phyloP scores from a whole-genome alignment of 192 early-diverging fungal genomes.

The Entomortierella beljakovae region DNA sequence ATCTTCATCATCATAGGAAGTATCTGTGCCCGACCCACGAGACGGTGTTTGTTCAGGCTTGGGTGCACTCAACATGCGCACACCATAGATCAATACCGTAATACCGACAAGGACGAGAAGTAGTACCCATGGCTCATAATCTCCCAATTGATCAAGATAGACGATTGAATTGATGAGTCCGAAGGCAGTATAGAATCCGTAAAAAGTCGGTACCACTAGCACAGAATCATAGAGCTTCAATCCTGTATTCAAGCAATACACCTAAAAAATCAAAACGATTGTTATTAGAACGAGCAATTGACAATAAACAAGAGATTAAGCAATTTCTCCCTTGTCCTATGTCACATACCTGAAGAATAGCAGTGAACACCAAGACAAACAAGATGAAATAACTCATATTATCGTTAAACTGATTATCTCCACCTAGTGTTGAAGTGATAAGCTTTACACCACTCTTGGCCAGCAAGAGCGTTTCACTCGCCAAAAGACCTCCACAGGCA shows the following conservation, averaged over 20 bases:
- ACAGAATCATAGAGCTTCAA: conserved; percentile 68
- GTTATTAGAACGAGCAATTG: no score
- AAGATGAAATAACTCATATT: conserved; percentile 65
- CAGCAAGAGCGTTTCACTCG: conserved; percentile 67
- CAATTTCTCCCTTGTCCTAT: neutral
- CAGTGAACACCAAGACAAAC: conserved; percentile 59
- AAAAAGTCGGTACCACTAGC: conserved; percentile 70
- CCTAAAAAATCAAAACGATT: conserved; percentile 31
- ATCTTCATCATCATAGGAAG: conserved; percentile 16
- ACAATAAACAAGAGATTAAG: no score
- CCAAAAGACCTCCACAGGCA: conserved; percentile 66
- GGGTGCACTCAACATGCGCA: conserved; percentile 59
- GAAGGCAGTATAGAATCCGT: conserved; percentile 67
- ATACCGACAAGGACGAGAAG: conserved; percentile 64
- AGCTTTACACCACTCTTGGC: conserved; percentile 64
- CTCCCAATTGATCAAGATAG: conserved; percentile 64
- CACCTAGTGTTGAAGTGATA: conserved; percentile 33
- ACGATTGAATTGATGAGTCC: conserved; percentile 70
- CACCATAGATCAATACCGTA: conserved; percentile 64
- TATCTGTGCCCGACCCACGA: conserved; percentile 1
- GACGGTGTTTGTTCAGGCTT: conserved; percentile 42
- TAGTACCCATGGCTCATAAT: conserved; percentile 62
- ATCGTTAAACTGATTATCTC: conserved; percentile 66
- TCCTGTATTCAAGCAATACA: conserved; percentile 69
- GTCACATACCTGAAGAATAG: conserved; percentile 60